Percentiles rank a stretch among this genome's conserved stretches.
phyloP scores from a whole-genome alignment of 352 stramenopile species.

The Phytophthora crassamura region DNA sequence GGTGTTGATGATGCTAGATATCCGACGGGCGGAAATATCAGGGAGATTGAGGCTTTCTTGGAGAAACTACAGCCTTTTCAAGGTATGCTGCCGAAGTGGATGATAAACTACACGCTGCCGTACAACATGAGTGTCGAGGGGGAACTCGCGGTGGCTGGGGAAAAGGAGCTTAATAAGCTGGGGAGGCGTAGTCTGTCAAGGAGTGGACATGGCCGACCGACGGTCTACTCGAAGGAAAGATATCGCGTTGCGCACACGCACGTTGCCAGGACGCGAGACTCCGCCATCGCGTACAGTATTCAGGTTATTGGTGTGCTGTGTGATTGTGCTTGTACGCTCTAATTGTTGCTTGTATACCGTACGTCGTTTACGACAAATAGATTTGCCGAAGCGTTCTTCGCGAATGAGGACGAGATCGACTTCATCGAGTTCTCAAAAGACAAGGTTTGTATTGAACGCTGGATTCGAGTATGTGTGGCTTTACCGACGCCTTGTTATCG shows the following conservation, averaged over 20 bases:
- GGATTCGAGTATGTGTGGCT: not conserved
- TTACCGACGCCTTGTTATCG: not conserved
- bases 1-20: conserved; percentile 38
- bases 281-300: conserved; percentile 52
- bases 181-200: conserved; percentile 31
- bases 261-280: conserved; percentile 60
- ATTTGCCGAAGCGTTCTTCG: conserved; percentile 63
- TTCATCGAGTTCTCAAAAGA: conserved; percentile 50
- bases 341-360: not conserved
- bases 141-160: conserved; percentile 44
- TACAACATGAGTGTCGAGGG: conserved; percentile 69
- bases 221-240: conserved; percentile 42
- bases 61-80: conserved; percentile 47
- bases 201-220: conserved; percentile 26
- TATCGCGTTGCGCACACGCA: conserved; percentile 65
- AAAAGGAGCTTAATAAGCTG: conserved; percentile 48
- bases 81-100: conserved; percentile 52
- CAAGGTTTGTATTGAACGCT: conserved; percentile 24
- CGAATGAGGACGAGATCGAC: conserved; percentile 47
- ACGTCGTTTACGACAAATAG: conserved; percentile 22
- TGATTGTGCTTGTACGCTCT: not conserved
- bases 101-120: conserved; percentile 67
- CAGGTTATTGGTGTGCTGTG: not conserved
- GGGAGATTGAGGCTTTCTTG: conserved; percentile 57
- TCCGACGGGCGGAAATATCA: conserved; percentile 58